Base-by-base conservation (phyloP, 495 filamentous ascomycete genomes). In the Aspergillus funiculosus region DNA sequence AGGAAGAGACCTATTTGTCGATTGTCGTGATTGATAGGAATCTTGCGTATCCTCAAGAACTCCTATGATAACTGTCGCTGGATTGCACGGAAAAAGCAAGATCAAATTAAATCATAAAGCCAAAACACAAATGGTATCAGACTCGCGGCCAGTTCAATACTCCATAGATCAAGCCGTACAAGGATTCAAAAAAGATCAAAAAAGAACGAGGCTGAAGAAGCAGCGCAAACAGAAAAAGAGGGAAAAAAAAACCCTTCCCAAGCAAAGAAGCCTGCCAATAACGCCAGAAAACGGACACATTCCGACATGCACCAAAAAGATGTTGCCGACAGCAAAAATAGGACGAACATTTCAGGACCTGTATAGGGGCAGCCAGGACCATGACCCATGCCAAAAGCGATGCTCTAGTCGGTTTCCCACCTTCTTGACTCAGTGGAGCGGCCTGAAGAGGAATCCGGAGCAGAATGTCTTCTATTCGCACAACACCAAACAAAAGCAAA, bases 111-210 rank as follows among this genome's bases (percentile, higher is more conserved):
- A 41, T 21, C 6, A 48, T 22, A 48, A 47, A 39, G 21, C 20
- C 19, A 8, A 47, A 41, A 31, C 35, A 35, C 27, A 35, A 39
- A 41, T 31, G 46, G 46, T 48, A 48, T 41, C 46, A 48, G 37
- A 43, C 40, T 43, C n/a, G n/a, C n/a, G n/a, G 28, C 19, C 40
- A 27, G 19, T 43, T n/a, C n/a, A 43, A 43, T 26, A 21, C n/a
- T 26, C 37, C 46, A 20, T 39, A 39, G 39, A 38, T n/a, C 32
- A 46, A 38, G 32, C 17, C 43, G 37, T 39, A 40, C 32, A 37
- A 27, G 24, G 15, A 22, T 38, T 13, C 32, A 46, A 46, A 21
- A 6, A 14, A 14, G n/a, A 34, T 11, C n/a, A 44, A 25, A 29
- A n/a, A 29, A 35, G 5, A 21, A 36, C 27, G 21, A 38, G n/a